A percentile compares a stretch with the other conserved stretches of the same genome.
Evolutionary conservation across 306 rosid species (phyloP).

Genomic region (Citrullus colocynthis): DNA sequence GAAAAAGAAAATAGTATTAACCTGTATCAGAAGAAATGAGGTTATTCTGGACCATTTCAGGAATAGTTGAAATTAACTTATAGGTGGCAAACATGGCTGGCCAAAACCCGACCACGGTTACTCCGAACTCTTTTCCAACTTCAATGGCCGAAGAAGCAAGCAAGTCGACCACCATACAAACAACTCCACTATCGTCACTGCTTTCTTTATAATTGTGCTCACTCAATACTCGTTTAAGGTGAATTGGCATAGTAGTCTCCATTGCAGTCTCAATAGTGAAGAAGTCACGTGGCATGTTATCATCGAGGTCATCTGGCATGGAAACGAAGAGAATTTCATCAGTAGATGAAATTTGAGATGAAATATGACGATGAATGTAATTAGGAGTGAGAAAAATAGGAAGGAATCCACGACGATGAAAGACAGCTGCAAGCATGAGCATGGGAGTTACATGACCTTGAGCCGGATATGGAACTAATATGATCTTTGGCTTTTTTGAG

Average conservation of each 20-base stretch:
- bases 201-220: background rate
- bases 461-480: slow-evolving; percentile 81
- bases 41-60: slow-evolving; percentile 30
- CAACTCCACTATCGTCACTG: slow-evolving; percentile 16
- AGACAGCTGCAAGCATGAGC: slow-evolving; percentile 45
- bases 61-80: slow-evolving; percentile 39
- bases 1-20: background rate
- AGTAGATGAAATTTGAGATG: slow-evolving; percentile 1
- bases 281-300: slow-evolving; percentile 34
- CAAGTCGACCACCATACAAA: slow-evolving; percentile 54
- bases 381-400: slow-evolving; percentile 37
- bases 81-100: slow-evolving; percentile 75
- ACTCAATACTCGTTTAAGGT: slow-evolving; percentile 26
- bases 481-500: slow-evolving; percentile 18
- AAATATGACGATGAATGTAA: slow-evolving; percentile 27
- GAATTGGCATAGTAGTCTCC: slow-evolving; percentile 45
- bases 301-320: slow-evolving; percentile 27
- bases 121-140: slow-evolving; percentile 24
- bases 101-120: slow-evolving; percentile 66
- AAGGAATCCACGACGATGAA: slow-evolving; percentile 28
- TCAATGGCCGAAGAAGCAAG: slow-evolving; percentile 70
- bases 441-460: slow-evolving; percentile 86
- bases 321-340: slow-evolving; percentile 19
- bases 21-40: slow-evolving; percentile 63
- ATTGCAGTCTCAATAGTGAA: slow-evolving; percentile 45